Evolutionary conservation across 495 filamentous ascomycete species (phyloP), one percentile per base, ranked within the genome.

Genomic region (Zalerion maritima): DNA sequence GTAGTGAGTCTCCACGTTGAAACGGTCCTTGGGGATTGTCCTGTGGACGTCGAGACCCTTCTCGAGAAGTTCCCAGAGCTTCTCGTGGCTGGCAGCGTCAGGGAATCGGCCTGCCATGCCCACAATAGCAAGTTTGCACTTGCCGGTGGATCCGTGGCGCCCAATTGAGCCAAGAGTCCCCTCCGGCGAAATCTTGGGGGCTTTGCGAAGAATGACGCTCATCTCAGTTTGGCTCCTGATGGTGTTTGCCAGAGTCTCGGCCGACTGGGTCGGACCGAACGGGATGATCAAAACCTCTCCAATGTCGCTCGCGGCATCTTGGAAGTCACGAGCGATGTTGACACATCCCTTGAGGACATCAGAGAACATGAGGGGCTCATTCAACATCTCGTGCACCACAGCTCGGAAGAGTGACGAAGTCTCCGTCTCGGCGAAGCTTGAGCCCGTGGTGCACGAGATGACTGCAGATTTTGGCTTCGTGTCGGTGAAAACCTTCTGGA

Each of bases 101-200:
- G 80, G 80, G 39, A 86, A 80, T 31, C 80, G 62, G 21, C 79
- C 74, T 2, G 79, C 78, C 58, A 81, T 73, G 30, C 78, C 80
- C 27, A 86, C 72, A 34, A 86, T 80, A 12, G 80, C 80, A 24
- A 86, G 45, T 32, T 58, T 59, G 31, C 33, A 42, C 33, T 47
- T 50, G n/a, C 50, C 53, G 6, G 27, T 28, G 3, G 54, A 47
- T 15, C 60, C 54, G 25, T 60, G 57, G 37, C 62, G 61, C 5
- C 58, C 58, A 17, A 62, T 54, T 3, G 31, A 40, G 16, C 47
- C 39, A 8, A 39, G 20, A 11, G 38, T 48, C 18, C 31, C 44
- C 37, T 54, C 53, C 3, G 43, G 42, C 2, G 53, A 45, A 18
- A 49, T 36, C n/a, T 42, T 35, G 5, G 51, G 52, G 11, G 49